Evolutionary conservation across 2,329 filamentous ascomycete genomes (phyloP), one percentile per base, ranked within the genome.

Genomic region (Aspergillus sp.): DNA sequence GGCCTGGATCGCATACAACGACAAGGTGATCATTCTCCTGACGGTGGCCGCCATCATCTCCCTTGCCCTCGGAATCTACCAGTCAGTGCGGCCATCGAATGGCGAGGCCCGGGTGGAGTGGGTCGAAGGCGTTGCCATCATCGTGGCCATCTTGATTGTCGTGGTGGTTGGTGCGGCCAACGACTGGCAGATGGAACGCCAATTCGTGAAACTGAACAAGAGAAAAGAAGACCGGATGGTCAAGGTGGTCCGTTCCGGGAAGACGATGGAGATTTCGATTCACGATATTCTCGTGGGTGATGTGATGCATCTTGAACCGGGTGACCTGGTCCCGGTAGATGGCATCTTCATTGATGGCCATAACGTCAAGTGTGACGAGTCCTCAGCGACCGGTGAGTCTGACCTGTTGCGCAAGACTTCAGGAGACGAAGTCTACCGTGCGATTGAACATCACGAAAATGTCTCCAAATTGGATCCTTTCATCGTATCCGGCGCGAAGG

Each of bases 91-190:
- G 14, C 78, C 79, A 2, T 63, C 74, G n/a, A 74, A 79, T 44
- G 68, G 76, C 4, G 69, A 77, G 9, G 73, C 83, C 5, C 80
- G 80, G 33, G 84, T 90, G 11, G 86, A 91, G 67, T 93, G 89
- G 89, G 86, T 91, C 4, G 89, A 93, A 70, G 88, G 88, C 57
- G 84, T 91, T 10, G 88, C 89, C 7, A 90, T 92, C 57, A 85
- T 90, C 41, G 81, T 87, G 19, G 89, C 88, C 47, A 89, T 92
- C 54, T 66, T 86, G 14, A 85, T 92, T 57, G 89, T 92, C 44
- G 86, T 91, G 3, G 70, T 87, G 17, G 88, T 90, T 17, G 88
- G 87, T 55, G 88, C 88, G n/a, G 74, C 85, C 32, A 92, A 90
- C 59, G 89, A 92, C 65, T 92, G 85, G 80, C 88, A 92, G 63